Evolutionary conservation across 129 eudicot species (phyloP).

Genomic region (Erigeron canadensis): DNA sequence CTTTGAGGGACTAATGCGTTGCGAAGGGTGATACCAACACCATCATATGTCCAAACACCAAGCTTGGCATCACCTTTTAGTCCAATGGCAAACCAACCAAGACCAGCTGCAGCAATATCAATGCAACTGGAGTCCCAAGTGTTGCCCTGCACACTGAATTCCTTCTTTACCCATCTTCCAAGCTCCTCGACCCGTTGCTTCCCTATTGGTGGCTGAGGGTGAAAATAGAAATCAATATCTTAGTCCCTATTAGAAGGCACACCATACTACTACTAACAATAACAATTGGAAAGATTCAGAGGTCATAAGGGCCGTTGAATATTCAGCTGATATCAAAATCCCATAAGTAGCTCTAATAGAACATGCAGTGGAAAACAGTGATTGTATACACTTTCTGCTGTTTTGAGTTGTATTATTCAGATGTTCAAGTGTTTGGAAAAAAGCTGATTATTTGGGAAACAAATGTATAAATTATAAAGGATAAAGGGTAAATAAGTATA

Average conservation of each 20-base stretch:
- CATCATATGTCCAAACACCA: slow-evolving; percentile 87
- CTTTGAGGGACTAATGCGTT: slow-evolving; percentile 73
- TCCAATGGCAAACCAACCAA: slow-evolving; percentile 96
- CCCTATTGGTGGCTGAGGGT: slow-evolving; percentile 81
- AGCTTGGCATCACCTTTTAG: slow-evolving; percentile 77
- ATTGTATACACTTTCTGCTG: too few relatives aligned
- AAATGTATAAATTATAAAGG: too few relatives aligned
- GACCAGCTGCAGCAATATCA: slow-evolving; percentile 81
- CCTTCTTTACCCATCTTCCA: slow-evolving; percentile 80
- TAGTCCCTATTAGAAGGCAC: neutral
- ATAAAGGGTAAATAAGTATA: neutral
- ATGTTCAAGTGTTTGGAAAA: too few relatives aligned
- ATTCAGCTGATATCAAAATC: neutral
- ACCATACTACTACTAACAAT: neutral
- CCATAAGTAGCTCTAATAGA: too few relatives aligned
- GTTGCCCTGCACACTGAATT: slow-evolving; percentile 60
- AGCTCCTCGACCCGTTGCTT: slow-evolving; percentile 64
- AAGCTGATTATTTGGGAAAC: too few relatives aligned
- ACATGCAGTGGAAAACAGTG: too few relatives aligned
- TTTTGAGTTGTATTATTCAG: too few relatives aligned
- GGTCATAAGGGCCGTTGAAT: neutral
- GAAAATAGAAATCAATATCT: slow-evolving; percentile 17
- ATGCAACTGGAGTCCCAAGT: slow-evolving; percentile 73
- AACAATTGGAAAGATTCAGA: neutral
- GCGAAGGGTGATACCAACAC: slow-evolving; percentile 57